A percentile compares a stretch with the other conserved stretches of the same genome.
Conservation (phyloP, 345 rosid genomes). For the Cochlearia excelsa region DNA sequence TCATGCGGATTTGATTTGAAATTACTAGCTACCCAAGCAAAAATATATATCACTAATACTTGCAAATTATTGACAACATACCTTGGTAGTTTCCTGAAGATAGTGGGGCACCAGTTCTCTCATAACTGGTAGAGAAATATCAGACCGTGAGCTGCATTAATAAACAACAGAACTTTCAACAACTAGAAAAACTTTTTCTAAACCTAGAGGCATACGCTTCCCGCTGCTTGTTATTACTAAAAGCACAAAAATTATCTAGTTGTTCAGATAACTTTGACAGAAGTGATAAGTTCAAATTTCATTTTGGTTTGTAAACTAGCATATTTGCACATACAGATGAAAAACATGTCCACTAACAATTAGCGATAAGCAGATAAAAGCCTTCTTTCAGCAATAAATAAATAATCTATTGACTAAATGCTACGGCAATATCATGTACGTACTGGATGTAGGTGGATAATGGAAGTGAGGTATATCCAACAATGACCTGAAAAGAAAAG, state of each 20-base stretch:
- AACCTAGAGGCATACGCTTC: slow-evolving; percentile 19
- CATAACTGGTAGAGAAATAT: slow-evolving; percentile 89
- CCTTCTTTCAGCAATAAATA: slow-evolving; percentile 22
- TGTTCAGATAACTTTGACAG: slow-evolving; percentile 21
- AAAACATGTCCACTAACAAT: slow-evolving; percentile 4
- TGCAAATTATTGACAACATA: slow-evolving; percentile 37
- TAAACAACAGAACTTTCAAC: slow-evolving; percentile 16
- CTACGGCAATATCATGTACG: slow-evolving; percentile 35
- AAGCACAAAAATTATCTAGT: slow-evolving; percentile 9
- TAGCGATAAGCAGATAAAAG: slow-evolving; percentile 18
- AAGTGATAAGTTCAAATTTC: slow-evolving; percentile 13
- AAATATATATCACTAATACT: background rate
- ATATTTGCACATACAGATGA: slow-evolving; percentile 15
- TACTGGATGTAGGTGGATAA: slow-evolving; percentile 90
- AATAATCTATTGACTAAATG: slow-evolving; percentile 7
- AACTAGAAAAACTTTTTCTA: slow-evolving; percentile 2
- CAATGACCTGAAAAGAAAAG: slow-evolving; percentile 57
- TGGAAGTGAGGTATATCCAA: slow-evolving; percentile 93
- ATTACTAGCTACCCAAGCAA: slow-evolving; percentile 3
- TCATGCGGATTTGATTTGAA: slow-evolving; percentile 11
- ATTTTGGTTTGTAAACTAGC: slow-evolving; percentile 22
- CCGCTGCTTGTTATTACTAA: slow-evolving; percentile 14
- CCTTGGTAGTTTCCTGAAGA: slow-evolving; percentile 91
- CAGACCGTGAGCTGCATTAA: slow-evolving; percentile 75
- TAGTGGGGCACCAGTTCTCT: slow-evolving; percentile 96